Base-by-base conservation (phyloP, 495 filamentous ascomycete species). In the Penicillium atrosanguineum region DNA sequence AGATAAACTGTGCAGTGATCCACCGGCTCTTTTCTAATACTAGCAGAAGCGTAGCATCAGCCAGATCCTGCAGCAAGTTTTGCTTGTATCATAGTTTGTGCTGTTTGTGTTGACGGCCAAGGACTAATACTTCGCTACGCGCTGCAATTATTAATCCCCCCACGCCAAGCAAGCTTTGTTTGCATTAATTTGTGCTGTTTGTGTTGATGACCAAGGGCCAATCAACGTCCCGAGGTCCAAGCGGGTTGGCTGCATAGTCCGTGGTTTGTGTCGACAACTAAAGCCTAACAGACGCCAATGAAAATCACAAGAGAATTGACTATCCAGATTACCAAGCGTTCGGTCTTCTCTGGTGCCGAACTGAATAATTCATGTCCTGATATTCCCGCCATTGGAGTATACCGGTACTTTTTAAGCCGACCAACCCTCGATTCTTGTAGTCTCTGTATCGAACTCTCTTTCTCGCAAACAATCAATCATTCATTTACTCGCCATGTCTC, bases 1-100 rank as follows among this genome's bases (percentile, higher is more conserved):
- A 46, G 20, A 53, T 46, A 37, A 40, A 43, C 34, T 53, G 51
- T 16, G 43, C 51, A 39, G 43, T 41, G 44, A 53, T 53, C 51
- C 51, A 53, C 31, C 51, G 43, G 14, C 43, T 44, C 31, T 53
- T 53, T 31, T 53, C 51, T 8, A 43, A 47, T 21, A 47, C 43
- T n/a, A 53, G n/a, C 20, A 53, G 40, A 15, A 47, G 43, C 31
- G 42, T 46, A 31, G 20, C 31, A 47, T 47, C 51, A n/a, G 26
- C 51, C 36, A 53, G 44, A 53, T 47, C 51, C 42, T 62, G 21
- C 26, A 20, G 43, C 16, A 45, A 45, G 43, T 7, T 14, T 28
- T 45, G 43, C 28, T 45, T 45, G 43, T n/a, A 45, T 31, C 28
- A 9, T 45, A 45, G 43, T 45, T 45, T 45, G 23, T 45, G 43